phyloP scores from a whole-genome alignment of 2,329 filamentous ascomycete species.

The Cladosporium cucumerinum region DNA sequence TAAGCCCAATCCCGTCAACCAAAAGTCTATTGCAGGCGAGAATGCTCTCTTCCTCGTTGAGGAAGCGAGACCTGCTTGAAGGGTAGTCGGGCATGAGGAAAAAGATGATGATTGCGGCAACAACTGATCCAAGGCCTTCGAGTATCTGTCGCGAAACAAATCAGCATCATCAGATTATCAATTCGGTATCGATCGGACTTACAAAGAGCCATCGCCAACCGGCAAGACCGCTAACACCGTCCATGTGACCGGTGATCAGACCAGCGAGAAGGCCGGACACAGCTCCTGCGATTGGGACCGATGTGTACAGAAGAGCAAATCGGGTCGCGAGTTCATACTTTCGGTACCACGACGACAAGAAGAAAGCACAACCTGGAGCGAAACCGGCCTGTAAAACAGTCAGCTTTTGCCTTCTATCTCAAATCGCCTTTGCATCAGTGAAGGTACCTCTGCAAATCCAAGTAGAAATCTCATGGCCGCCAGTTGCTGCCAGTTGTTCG shows the following conservation, averaged over 20 bases:
- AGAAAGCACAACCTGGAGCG: conserved; percentile 61
- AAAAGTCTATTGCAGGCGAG: conserved; percentile 26
- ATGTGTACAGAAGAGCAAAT: conserved; percentile 52
- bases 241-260: conserved; percentile 63
- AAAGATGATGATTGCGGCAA: background rate
- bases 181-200: background rate
- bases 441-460: conserved; percentile 46
- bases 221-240: conserved; percentile 53
- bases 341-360: conserved; percentile 60
- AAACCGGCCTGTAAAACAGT: conserved; percentile 52
- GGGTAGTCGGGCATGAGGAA: conserved; percentile 11
- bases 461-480: conserved; percentile 57
- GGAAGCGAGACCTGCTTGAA: conserved; percentile 1
- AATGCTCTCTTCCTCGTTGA: conserved; percentile 25
- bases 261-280: conserved; percentile 55
- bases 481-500: conserved; percentile 50
- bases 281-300: conserved; percentile 48
- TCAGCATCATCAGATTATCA: background rate
- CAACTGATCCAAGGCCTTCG: background rate
- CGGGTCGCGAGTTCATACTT: conserved; percentile 37
- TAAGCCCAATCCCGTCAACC: conserved; percentile 26
- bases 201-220: conserved; percentile 56
- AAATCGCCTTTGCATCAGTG: background rate
- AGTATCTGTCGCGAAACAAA: conserved; percentile 6
- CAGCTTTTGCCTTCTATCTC: background rate